Base-by-base conservation (phyloP, 495 filamentous ascomycete genomes). In the Tuber borchii region DNA sequence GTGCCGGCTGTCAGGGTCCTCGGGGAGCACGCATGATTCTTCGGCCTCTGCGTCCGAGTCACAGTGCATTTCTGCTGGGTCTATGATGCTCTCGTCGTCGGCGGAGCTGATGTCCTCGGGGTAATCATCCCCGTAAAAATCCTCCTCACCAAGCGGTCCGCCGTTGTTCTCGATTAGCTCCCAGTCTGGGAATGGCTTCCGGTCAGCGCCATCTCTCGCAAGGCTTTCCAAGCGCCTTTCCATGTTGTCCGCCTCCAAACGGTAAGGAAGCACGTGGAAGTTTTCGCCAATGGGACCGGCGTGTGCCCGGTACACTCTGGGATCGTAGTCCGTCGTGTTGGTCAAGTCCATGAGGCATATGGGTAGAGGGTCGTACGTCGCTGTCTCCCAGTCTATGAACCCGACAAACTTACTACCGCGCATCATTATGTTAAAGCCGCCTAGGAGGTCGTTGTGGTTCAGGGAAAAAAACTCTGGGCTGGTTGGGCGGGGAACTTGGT, bases 361-460 rank as follows among this genome's bases (percentile, higher is more conserved):
- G 56, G 56, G 1, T 4, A 31, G 56, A 31, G 56, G 56, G 26
- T 31, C 31, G 56, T 65, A 65, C 14, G 26, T 1, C 0, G 75
- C 76, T 34, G 69, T 44, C 70, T 77, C 76, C 76, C 76, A 78
- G 43, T 78, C 75, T 37, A 78, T 71, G 71, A 78, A 26, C n/a
- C 37, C 51, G 20, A 12, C 31, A 9, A 78, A 10, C 70, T 78
- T 77, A 6, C 51, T n/a, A 20, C 34, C 70, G 39, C 46, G 72
- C 26, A 77, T 0, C 22, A 51, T 46, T 4, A 70, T 43, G 34
- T 78, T 78, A 12, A 40, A 77, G 26, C 76, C 76, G 19, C 7
- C n/a, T 5, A 9, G 2, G 14, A 78, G 69, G 45, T 78, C 76
- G 12, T 70, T 56, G 56, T 78, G 76, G 7, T n/a, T 45, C 34